phyloP scores from a whole-genome alignment of 495 filamentous ascomycete genomes.

The Chaetomium tenue region DNA sequence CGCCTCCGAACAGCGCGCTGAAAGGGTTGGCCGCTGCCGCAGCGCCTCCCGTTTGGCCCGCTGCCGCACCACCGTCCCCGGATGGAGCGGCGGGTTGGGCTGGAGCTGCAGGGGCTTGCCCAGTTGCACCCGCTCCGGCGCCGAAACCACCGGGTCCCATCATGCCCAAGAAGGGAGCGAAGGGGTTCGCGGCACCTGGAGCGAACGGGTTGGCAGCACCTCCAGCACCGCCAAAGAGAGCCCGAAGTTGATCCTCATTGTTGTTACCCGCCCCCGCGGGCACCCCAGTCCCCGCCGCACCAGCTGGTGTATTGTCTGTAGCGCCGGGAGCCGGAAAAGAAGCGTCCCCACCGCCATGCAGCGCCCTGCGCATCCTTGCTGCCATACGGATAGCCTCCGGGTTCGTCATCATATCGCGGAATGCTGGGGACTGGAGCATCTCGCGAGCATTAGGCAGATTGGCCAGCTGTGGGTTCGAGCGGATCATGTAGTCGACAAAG shows the following conservation, averaged over 20 bases:
- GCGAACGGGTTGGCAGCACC: conserved; percentile 63
- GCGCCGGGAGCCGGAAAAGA: conserved; percentile 85
- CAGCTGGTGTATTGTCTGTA: conserved; percentile 65
- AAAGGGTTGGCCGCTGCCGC: conserved; percentile 42
- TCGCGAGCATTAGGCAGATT: conserved; percentile 78
- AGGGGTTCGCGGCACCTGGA: conserved; percentile 56
- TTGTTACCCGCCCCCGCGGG: conserved; percentile 23
- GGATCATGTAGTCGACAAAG: conserved; percentile 89
- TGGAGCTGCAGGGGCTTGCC: conserved; percentile 24
- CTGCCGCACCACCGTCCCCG: background rate
- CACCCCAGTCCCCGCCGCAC: conserved; percentile 31
- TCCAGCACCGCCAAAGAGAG: conserved; percentile 40
- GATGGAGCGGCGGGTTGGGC: conserved; percentile 27
- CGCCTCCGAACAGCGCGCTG: conserved; percentile 42
- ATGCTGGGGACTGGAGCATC: conserved; percentile 79
- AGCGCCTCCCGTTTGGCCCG: conserved; percentile 17
- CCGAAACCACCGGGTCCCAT: conserved; percentile 25
- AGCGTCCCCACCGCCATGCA: conserved; percentile 54
- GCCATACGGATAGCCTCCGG: conserved; percentile 78
- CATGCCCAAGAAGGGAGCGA: conserved; percentile 64
- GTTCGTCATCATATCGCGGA: conserved; percentile 94
- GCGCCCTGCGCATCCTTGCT: conserved; percentile 70
- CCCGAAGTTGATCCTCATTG: conserved; percentile 34
- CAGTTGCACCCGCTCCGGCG: conserved; percentile 11
- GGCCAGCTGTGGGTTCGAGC: conserved; percentile 82